Base-by-base conservation (phyloP, 257 asterid species). In the Solanum dulcamara region DNA sequence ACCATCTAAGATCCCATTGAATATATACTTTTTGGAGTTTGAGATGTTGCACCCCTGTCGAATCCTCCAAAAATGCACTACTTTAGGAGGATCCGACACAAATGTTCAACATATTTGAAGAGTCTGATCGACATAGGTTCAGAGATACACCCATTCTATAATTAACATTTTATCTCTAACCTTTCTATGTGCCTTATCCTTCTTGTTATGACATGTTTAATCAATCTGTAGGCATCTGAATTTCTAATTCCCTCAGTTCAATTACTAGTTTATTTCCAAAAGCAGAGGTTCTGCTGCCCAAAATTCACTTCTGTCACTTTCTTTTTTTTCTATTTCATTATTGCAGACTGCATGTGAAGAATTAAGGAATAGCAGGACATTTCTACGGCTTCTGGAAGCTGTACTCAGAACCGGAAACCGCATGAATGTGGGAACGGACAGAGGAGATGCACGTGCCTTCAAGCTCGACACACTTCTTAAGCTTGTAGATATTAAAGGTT, bases 401-500 rank as follows among this genome's bases (percentile, higher is more conserved):
- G 98, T 93, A 38, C 96, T 95, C 75, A 94, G 90, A 84, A 92
- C 98, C 0, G 98, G 98, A 38, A 95, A 93, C 85, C 93, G 91
- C 13, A 92, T 93, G 98, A 94, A 94, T 70, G 90, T 91, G n/a
- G 98, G 98, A 37, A 95, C 98, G 14, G 92, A 92, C 85, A 89
- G 97, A 6, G 98, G 98, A 20, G 94, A 93, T 12, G 96, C 98
- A 8, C 93, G 88, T 11, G 98, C 98, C 64, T 94, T 92, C 94
- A 94, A 94, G 89, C 97, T 95, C 15, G 97, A 94, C 85, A 91
- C 94, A 0, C 98, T 95, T 50, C 95, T 95, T 14, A 95, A 94
- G 90, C 98, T 94, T 9, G 95, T 89, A 50, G 95, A 93, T 55
- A 93, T 95, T 32, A 95, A 94, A 88, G 95, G 98, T 14, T 87